Conservation (phyloP, 2,329 filamentous ascomycete genomes). For the Exophiala dermatitidis region DNA sequence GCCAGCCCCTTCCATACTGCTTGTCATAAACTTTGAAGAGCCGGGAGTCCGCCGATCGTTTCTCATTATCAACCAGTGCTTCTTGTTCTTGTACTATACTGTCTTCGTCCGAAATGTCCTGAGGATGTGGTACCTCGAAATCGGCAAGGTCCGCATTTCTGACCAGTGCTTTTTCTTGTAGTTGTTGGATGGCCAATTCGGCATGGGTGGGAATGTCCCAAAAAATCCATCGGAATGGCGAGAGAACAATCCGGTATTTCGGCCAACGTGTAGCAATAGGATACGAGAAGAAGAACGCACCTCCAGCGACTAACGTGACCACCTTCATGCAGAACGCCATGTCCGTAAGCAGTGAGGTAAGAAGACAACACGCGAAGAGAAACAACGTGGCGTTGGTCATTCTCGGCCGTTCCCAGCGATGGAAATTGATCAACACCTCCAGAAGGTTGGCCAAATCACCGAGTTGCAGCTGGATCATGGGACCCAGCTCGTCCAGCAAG, state of each 20-base stretch:
- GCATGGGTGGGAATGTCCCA: conserved; percentile 37
- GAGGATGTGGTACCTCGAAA: conserved; percentile 4
- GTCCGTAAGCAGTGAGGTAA: conserved; percentile 29
- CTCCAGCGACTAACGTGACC: conserved; percentile 31
- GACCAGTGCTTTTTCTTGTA: conserved; percentile 20
- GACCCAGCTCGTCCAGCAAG: conserved; percentile 33
- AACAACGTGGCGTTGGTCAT: conserved; percentile 32
- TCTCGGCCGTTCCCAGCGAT: conserved; percentile 32
- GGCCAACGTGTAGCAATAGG: conserved; percentile 34
- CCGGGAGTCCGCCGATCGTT: neutral
- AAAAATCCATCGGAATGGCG: conserved; percentile 33
- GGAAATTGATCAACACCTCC: conserved; percentile 35
- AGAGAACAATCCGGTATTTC: conserved; percentile 33
- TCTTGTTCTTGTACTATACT: neutral
- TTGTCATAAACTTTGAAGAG: conserved; percentile 12
- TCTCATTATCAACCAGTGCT: neutral
- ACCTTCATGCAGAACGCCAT: conserved; percentile 35
- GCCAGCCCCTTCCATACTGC: neutral
- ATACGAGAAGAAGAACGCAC: conserved; percentile 34
- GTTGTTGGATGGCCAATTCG: conserved; percentile 16
- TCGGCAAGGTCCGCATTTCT: conserved; percentile 10
- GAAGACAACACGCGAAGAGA: conserved; percentile 32
- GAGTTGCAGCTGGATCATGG: conserved; percentile 34
- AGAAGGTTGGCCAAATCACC: conserved; percentile 35
- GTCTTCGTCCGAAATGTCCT: neutral